phyloP scores from a whole-genome alignment of 2,329 filamentous ascomycete species.

The Fusarium keratoplasticum region DNA sequence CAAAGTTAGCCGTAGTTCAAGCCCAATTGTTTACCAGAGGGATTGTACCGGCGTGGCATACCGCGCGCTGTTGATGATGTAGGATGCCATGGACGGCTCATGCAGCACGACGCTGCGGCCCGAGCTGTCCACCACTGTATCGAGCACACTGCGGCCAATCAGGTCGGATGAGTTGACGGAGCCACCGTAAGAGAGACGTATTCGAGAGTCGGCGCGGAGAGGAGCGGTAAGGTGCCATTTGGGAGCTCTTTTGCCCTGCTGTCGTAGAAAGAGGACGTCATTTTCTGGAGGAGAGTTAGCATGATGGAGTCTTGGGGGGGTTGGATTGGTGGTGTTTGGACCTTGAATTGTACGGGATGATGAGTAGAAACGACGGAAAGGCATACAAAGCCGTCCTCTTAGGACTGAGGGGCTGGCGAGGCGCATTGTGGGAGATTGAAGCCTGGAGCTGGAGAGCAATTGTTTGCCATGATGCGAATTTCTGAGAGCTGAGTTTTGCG shows the following conservation, averaged over 20 bases:
- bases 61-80: conserved; percentile 74
- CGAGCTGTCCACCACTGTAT: conserved; percentile 66
- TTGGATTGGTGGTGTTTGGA: neutral
- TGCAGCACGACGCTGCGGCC: conserved; percentile 66
- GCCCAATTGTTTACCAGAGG: neutral
- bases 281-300: conserved; percentile 47
- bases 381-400: neutral
- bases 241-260: conserved; percentile 50
- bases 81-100: conserved; percentile 78
- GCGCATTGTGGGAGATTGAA: conserved; percentile 29
- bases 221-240: conserved; percentile 55
- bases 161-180: conserved; percentile 64
- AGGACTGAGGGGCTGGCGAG: conserved; percentile 7
- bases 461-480: conserved; percentile 30
- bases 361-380: conserved; percentile 38
- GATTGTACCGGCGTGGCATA: conserved; percentile 74
- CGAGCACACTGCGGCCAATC: conserved; percentile 71
- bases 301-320: conserved; percentile 5
- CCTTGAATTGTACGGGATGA: conserved; percentile 46
- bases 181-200: conserved; percentile 59
- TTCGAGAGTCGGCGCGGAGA: conserved; percentile 45
- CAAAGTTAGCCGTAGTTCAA: neutral
- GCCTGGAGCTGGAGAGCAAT: neutral
- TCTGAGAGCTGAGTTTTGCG: conserved; percentile 32
- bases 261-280: conserved; percentile 55